Conservation (phyloP, 1,139 yeast genomes). For the Scheffersomyces insectosa region DNA sequence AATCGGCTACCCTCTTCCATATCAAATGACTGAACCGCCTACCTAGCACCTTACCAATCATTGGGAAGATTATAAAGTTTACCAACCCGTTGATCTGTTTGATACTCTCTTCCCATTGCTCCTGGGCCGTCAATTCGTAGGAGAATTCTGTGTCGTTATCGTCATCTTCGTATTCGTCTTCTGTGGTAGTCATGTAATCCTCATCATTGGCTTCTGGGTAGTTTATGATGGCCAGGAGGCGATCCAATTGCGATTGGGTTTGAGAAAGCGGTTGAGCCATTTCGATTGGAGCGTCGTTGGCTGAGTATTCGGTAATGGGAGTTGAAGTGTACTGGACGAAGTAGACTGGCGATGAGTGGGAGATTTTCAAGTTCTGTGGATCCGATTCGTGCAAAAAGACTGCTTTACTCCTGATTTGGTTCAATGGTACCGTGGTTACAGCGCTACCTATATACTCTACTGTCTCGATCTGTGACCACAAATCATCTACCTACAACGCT, state of each 20-base stretch:
- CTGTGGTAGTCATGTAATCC: conserved; percentile 1
- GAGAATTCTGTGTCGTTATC: conserved; percentile 7
- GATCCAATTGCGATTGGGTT: conserved; percentile 1
- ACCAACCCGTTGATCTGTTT: conserved; percentile 59
- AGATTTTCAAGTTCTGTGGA: no score
- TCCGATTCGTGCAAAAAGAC: no score
- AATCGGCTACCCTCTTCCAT: conserved; percentile 35
- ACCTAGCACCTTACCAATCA: conserved; percentile 71
- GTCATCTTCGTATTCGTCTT: conserved; percentile 12
- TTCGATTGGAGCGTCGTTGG: no score
- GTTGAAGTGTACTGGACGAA: no score
- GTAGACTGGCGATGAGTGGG: no score
- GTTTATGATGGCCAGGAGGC: neutral
- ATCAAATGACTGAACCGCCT: conserved; percentile 46
- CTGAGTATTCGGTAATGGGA: no score
- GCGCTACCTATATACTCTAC: no score
- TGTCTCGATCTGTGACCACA: no score
- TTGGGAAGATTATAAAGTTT: conserved; percentile 62
- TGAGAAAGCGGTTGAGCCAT: neutral
- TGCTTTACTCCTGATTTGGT: no score
- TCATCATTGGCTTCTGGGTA: neutral
- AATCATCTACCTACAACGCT: no score
- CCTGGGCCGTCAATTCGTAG: conserved; percentile 48
- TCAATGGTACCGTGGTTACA: no score
- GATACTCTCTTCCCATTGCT: conserved; percentile 80